These are phyloP conservation scores for Vitis amurensis DNA, from an alignment of 164 flowering plant genomes.

Conservation along the genomic window DNA sequence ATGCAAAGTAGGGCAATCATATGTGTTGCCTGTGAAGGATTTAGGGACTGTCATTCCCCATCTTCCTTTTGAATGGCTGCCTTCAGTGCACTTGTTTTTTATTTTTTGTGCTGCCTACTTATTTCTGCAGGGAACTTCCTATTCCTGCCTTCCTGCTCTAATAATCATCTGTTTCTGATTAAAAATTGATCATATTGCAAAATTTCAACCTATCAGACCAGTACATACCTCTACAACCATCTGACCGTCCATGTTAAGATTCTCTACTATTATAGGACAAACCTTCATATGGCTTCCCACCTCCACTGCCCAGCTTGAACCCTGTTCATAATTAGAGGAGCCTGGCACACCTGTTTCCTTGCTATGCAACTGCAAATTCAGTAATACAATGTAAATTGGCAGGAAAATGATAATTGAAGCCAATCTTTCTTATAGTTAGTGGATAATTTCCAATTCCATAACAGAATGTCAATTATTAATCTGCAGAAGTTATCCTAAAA, in stretches of 20 bases:
- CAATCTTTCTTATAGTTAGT: not conserved
- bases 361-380: constrained; percentile 44
- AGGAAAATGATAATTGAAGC: not conserved
- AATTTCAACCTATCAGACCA: not conserved
- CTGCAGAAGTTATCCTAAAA: not conserved
- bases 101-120: not conserved
- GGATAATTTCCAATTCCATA: not conserved
- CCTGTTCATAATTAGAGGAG: constrained; percentile 50
- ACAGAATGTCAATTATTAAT: not conserved
- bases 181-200: not conserved
- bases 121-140: not conserved
- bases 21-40: not conserved
- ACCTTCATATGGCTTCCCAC: constrained; percentile 66
- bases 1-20: not conserved
- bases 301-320: constrained; percentile 86
- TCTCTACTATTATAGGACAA: constrained; percentile 72
- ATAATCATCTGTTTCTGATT: not conserved
- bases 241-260: constrained; percentile 66
- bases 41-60: not conserved
- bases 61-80: not conserved
- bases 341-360: constrained; percentile 37
- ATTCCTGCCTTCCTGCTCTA: not conserved
- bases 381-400: constrained; percentile 3
- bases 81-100: not conserved
- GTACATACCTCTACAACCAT: constrained; percentile 71